Base-by-base conservation (phyloP, 495 filamentous ascomycete genomes). In the Aspergillus ellipticus region DNA sequence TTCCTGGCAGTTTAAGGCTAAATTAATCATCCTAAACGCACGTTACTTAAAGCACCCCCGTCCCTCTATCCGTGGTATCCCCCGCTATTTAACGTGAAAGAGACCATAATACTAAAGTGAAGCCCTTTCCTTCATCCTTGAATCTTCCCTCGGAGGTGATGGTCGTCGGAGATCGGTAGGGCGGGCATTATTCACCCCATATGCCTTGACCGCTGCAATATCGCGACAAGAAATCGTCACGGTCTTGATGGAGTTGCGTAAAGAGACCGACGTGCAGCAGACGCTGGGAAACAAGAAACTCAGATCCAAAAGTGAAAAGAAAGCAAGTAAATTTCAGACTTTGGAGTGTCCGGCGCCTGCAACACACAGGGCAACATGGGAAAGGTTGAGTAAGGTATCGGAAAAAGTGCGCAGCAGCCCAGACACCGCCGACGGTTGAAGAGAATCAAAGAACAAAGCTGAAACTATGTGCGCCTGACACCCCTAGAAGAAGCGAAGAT, bases 401-500 rank as follows among this genome's bases (percentile, higher is more conserved):
- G 63, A 62, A 57, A 46, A 67, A 58, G 53, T 57, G 52, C 59
- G 49, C 63, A 60, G 54, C 64, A 67, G 57, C 62, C 66, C 63
- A 66, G 63, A 68, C 64, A 68, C 35, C 41, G 41, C 64, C 57
- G 64, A 65, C 48, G 68, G 64, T 46, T 28, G 22, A 65, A 59
- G 28, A 62, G 56, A 65, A 51, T 43, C 54, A 50, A 56, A 62
- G 54, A 56, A 57, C 53, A 60, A 61, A 54, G 51, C 35, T 54
- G 55, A 33, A 54, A 53, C 45, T 22, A 48, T 49, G 59, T 68
- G 72, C 72, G 70, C 73, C 73, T 53, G 66, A 76, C 71, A 69
- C 72, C 73, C 65, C 54, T 58, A 20, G 49, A 55, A 62, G 45
- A 58, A 57, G 43, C 56, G 53, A 59, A 59, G 49, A 76, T 76